phyloP scores from a whole-genome alignment of 2,329 filamentous ascomycete species.

The Chaetoscypha palmicola region DNA sequence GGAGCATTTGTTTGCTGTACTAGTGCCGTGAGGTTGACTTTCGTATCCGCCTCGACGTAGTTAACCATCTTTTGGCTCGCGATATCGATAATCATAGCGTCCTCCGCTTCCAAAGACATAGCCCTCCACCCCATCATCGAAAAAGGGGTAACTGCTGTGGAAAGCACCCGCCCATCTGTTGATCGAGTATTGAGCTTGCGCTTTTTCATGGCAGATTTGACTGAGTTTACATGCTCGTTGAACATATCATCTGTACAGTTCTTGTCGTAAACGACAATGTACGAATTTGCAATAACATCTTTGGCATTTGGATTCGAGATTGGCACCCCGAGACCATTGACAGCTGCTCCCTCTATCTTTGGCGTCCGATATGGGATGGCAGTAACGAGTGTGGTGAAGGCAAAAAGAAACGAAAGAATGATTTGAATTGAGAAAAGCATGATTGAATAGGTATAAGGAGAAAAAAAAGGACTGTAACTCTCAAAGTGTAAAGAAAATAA shows the following conservation, averaged over 20 bases:
- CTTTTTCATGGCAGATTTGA: constrained; percentile 45
- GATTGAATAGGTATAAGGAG: constrained; percentile 2
- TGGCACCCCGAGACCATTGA: constrained; percentile 35
- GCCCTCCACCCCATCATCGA: constrained; percentile 45
- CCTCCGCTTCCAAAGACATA: constrained; percentile 46
- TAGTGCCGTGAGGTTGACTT: constrained; percentile 38
- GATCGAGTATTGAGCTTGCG: constrained; percentile 49
- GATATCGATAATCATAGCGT: constrained; percentile 43
- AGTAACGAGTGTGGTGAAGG: constrained; percentile 5
- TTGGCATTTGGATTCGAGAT: constrained; percentile 43
- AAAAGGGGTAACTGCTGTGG: constrained; percentile 41
- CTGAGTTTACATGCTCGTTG: constrained; percentile 40
- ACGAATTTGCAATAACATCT: constrained; percentile 47
- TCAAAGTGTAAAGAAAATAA: constrained; percentile 4
- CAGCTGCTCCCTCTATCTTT: constrained; percentile 4
- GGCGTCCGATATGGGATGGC: background rate
- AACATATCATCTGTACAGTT: constrained; percentile 44
- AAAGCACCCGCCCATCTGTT: constrained; percentile 40
- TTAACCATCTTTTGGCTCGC: constrained; percentile 38
- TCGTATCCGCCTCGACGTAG: constrained; percentile 48
- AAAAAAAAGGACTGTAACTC: constrained; percentile 6
- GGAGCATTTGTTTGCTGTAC: constrained; percentile 48
- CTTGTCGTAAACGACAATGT: constrained; percentile 58
- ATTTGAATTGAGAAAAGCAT: constrained; percentile 8
- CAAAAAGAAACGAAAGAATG: constrained; percentile 9